Evolutionary conservation across 257 asterid genomes (phyloP), one percentile per base, ranked within the genome.

Genomic region (Ilex asprella): DNA sequence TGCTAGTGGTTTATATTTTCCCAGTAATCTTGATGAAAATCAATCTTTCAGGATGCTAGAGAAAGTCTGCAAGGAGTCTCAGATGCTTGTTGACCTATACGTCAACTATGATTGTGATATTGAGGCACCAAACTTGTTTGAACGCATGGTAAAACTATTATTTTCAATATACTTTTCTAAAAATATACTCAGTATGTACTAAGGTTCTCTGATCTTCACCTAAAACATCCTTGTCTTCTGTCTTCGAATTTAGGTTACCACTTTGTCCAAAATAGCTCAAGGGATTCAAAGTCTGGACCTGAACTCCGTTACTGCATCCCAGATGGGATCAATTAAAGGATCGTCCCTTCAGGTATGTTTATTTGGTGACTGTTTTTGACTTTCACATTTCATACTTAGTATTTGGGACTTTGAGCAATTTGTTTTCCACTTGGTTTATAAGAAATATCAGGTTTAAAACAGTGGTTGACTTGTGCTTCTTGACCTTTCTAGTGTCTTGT

Each of bases 101-200:
- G 95, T 93, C 83, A 93, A 93, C 76, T 93, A 93, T 74, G 99
- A 93, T 68, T 93, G 99, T 84, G 99, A 89, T 80, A 96, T 93
- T 63, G 85, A 89, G 70, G 94, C 97, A 39, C 94, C 99, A 46
- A 93, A 93, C 78, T 81, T 93, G 70, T 93, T 89, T 82, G 99
- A 93, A 70, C 79, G 85, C 69, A 87, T 79, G 91, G 99, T 89
- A 69, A 53, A 8, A 53, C 82, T 41, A 59, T 77, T 63, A 61
- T 66, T 64, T 55, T 59, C 35, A 29, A 13, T 31, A 63, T 29
- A n/a, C 43, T 31, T 60, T 29, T 60, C 55, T 21, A 58, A 27
- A n/a, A 49, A 58, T 51, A 29, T 44, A 52, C 56, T 72, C 77
- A 35, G 41, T 35, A 35, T 13, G 50, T 8, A n/a, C 30, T 13